Evolutionary conservation across 208 protist genomes (phyloP), one percentile per base, ranked within the genome.

Genomic region (Trypanosoma caninum): DNA sequence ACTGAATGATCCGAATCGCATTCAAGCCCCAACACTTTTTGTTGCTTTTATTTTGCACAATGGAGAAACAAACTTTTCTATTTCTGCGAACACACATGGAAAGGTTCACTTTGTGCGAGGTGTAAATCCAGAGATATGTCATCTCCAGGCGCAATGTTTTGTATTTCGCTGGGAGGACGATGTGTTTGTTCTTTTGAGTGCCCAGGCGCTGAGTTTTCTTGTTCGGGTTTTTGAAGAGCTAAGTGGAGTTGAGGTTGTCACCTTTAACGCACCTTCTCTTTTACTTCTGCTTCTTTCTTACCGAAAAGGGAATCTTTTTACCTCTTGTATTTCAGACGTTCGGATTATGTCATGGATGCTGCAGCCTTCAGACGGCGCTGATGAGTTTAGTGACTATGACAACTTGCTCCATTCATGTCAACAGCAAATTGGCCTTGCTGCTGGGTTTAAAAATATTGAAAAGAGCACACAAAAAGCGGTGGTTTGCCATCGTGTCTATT

Each of bases 271-370:
- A 23, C 84, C 82, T 31, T 74, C 78, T 33, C 34, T 90, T 18
- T 54, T 93, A 46, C 62, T 95, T 25, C 31, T 77, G 38, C 59
- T 93, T 28, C 65, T 93, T 37, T 74, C 75, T 6, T 69, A 76
- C 67, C 57, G 54, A 44, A 65, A 71, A 44, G 82, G 86, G 13
- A 73, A 62, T 9, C 44, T 74, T 7, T 72, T 59, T 61, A 89
- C 82, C 47, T 69, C 82, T 34, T 90, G 83, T 57, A 58, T 95
- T 20, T 91, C 76, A 53, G 89, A 95, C 53, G 74, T 91, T 22
- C 89, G 85, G 38, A 59, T 90, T 22, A 93, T 93, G 85, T 76
- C 78, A 45, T 95, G 89, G 86, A 91, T 93, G 85, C 37, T 74
- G 23, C 44, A 69, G 42, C 45, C 74, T 3, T 48, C 68, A 25